Base-by-base conservation (phyloP, 2,329 filamentous ascomycete species). In the Cladobotryum mycophilum region DNA sequence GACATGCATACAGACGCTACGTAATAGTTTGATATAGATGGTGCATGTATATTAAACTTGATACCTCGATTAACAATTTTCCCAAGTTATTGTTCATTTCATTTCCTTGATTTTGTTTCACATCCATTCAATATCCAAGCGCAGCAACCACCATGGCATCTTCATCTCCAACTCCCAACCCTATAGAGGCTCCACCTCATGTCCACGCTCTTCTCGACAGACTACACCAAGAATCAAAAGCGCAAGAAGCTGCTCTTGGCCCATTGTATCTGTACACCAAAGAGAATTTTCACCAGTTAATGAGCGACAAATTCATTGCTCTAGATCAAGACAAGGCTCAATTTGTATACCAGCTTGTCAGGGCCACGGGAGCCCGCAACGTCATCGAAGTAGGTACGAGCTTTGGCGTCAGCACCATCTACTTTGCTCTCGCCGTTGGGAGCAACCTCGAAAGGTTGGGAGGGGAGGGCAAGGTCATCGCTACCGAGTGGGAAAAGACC, bases 331-430 rank as follows among this genome's bases (percentile, higher is more conserved):
- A 83, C 60, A 84, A 84, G 61, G 78, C 73, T 56, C 67, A 74
- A 3, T 70, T 82, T 37, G 64, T 80, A 1, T 84, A 84, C 61
- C 74, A 77, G 15, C 68, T 84, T 0, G 60, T 74, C 3, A 70
- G 72, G 3, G 67, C 72, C 11, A 75, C 65, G 9, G 69, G 72
- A 2, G 80, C 80, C 1, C 67, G 66, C 2, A 72, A 71, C 40
- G 66, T 83, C 18, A 73, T 84, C 36, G 81, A 85, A 59, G 80
- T 78, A 0, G 81, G 81, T 1, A 84, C 81, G 0, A 78, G 74
- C 40, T 84, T 80, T 51, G 81, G 81, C 2, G 73, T 85, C 1
- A 80, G 76, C 50, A 84, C 81, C 0, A 80, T 84, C 41, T 85
- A 83, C 53, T 71, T 84, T 2, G 79, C 80, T 0, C 67, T 84